phyloP scores from a whole-genome alignment of 1,284 basidiomycete genomes.

The Tylopilus orsonianus region DNA sequence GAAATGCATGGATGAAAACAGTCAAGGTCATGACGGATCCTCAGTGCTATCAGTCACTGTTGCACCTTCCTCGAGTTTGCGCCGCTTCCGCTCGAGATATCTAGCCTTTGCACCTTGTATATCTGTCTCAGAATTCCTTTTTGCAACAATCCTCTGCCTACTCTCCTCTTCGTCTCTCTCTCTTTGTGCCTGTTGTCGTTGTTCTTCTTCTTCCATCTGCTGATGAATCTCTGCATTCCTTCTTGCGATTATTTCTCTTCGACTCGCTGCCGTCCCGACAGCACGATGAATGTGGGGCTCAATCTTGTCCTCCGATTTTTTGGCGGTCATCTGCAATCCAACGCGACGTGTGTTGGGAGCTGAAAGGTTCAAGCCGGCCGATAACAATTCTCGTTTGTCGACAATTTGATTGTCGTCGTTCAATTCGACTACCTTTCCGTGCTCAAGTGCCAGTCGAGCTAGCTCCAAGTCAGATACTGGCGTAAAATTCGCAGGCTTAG shows the following conservation, averaged over 20 bases:
- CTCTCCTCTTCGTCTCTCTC: constrained; percentile 60
- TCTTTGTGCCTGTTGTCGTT: constrained; percentile 57
- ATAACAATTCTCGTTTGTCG: constrained; percentile 90
- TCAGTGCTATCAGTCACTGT: background rate
- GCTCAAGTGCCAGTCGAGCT: constrained; percentile 62
- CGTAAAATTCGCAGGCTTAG: constrained; percentile 61
- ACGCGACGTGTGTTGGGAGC: constrained; percentile 72
- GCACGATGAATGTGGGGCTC: constrained; percentile 59
- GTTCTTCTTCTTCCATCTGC: constrained; percentile 73
- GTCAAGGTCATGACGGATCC: constrained; percentile 13
- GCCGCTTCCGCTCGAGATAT: constrained; percentile 78
- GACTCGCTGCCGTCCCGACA: constrained; percentile 76
- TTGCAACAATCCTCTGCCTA: constrained; percentile 52
- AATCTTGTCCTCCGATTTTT: constrained; percentile 32
- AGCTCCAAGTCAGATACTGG: constrained; percentile 70
- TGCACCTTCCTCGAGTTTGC: constrained; percentile 58
- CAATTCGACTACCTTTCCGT: constrained; percentile 89
- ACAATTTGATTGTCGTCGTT: constrained; percentile 98
- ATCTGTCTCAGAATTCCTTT: constrained; percentile 70
- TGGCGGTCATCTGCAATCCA: constrained; percentile 38
- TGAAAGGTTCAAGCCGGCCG: constrained; percentile 90
- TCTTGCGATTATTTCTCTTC: constrained; percentile 79
- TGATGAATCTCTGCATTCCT: constrained; percentile 69
- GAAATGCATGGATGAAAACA: too few relatives aligned
- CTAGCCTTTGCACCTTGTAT: constrained; percentile 74